Conservation (phyloP, 2,329 filamentous ascomycete species). For the Cladosporium colombiae region DNA sequence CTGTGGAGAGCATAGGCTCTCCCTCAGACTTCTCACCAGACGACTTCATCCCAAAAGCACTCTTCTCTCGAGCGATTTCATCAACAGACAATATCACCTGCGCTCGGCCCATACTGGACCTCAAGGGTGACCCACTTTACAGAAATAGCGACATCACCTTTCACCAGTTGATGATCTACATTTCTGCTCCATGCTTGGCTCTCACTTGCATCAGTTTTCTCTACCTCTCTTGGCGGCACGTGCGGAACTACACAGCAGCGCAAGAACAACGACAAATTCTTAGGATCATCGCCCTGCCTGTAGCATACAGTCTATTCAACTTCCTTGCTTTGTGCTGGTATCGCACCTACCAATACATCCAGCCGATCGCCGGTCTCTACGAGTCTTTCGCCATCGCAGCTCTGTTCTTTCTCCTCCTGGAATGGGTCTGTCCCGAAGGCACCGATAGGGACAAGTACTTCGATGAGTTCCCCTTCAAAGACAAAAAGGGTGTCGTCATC, state of each 20-base stretch:
- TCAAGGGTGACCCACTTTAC: constrained; percentile 22
- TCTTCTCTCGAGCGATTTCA: not conserved
- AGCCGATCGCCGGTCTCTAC: constrained; percentile 24
- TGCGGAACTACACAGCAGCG: constrained; percentile 24
- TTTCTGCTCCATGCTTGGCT: constrained; percentile 21
- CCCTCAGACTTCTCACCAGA: not conserved
- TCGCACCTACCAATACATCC: constrained; percentile 23
- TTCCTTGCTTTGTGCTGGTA: constrained; percentile 26
- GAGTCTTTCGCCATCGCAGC: constrained; percentile 26
- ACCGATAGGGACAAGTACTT: constrained; percentile 25
- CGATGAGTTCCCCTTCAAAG: constrained; percentile 21
- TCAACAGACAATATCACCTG: constrained; percentile 21
- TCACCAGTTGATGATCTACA: constrained; percentile 26
- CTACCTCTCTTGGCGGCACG: constrained; percentile 21
- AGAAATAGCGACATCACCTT: constrained; percentile 22
- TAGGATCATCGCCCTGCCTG: constrained; percentile 23
- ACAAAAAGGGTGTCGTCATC: constrained; percentile 23
- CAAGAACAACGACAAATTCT: constrained; percentile 29
- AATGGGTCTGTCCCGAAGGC: constrained; percentile 27
- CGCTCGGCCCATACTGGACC: constrained; percentile 21
- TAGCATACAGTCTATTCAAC: constrained; percentile 24
- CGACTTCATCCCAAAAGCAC: not conserved
- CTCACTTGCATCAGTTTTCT: constrained; percentile 19
- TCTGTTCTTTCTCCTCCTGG: constrained; percentile 26
- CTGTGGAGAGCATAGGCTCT: not conserved